Percentiles rank a stretch among this genome's conserved stretches.
Conservation (phyloP, 164 flowering plant genomes). For the Piper betle region DNA sequence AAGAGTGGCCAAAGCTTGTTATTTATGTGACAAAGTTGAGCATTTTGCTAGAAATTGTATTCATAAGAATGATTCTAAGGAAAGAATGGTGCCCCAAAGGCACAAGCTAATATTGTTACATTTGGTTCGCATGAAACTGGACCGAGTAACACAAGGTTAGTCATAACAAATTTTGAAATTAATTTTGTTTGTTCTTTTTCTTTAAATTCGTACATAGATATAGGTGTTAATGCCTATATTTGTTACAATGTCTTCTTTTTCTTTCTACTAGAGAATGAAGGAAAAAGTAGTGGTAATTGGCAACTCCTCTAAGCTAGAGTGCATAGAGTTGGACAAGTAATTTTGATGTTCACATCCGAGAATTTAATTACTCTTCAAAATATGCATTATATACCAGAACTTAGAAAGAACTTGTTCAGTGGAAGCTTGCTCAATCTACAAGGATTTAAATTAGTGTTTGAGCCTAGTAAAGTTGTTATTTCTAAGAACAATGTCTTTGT, state of each 20-base stretch:
- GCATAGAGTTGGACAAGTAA: neutral
- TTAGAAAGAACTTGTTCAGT: neutral
- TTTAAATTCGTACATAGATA: neutral
- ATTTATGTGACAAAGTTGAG: neutral
- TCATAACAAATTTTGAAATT: neutral
- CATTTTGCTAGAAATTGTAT: neutral
- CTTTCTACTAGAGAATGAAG: neutral
- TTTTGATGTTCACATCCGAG: neutral
- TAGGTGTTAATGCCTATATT: neutral
- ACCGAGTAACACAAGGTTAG: neutral
- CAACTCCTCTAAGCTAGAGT: neutral
- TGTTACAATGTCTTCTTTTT: neutral
- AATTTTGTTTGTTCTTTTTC: neutral
- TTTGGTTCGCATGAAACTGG: neutral
- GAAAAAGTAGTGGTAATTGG: neutral
- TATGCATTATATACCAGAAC: neutral
- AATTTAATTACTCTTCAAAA: neutral
- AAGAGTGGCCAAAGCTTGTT: too few relatives aligned
- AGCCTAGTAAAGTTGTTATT: neutral
- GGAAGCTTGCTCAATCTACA: neutral
- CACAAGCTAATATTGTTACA: neutral
- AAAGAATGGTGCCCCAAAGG: neutral
- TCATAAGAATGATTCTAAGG: neutral
- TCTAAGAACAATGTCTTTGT: neutral
- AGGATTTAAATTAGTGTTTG: neutral